A percentile compares a stretch with the other conserved stretches of the same genome.
Evolutionary conservation across 2,329 filamentous ascomycete species (phyloP).

Genomic region (Pochonia chlamydosporia): DNA sequence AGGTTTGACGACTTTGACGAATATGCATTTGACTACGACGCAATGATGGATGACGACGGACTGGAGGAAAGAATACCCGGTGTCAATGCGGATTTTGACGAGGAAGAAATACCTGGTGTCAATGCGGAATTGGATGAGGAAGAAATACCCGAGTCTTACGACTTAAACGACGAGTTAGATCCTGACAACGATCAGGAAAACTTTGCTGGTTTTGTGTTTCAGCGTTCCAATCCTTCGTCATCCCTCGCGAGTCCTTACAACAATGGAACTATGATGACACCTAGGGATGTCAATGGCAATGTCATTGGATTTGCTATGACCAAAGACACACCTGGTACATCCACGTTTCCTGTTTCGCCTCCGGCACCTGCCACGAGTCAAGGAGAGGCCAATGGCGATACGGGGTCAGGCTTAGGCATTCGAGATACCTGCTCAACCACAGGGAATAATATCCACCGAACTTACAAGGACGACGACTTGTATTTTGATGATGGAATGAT

Average conservation of each 20-base stretch:
- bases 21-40: slow-evolving; percentile 54
- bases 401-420: slow-evolving; percentile 36
- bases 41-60: slow-evolving; percentile 59
- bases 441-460: slow-evolving; percentile 7
- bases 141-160: not conserved
- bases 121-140: slow-evolving; percentile 20
- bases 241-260: slow-evolving; percentile 44
- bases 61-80: slow-evolving; percentile 63
- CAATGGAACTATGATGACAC: slow-evolving; percentile 42
- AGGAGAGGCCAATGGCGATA: slow-evolving; percentile 9
- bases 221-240: slow-evolving; percentile 47
- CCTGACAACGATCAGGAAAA: slow-evolving; percentile 54
- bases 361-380: not conserved
- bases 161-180: slow-evolving; percentile 28
- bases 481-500: slow-evolving; percentile 64
- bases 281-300: slow-evolving; percentile 48
- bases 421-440: slow-evolving; percentile 25
- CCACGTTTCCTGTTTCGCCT: slow-evolving; percentile 8
- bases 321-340: slow-evolving; percentile 33
- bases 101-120: slow-evolving; percentile 46
- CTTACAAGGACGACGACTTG: slow-evolving; percentile 50
- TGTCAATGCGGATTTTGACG: slow-evolving; percentile 28
- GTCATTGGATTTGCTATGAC: slow-evolving; percentile 53
- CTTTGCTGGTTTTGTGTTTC: slow-evolving; percentile 54
- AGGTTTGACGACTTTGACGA: slow-evolving; percentile 59